Percentiles rank a stretch among this genome's conserved stretches.
Evolutionary conservation across 768 basidiomycete genomes (phyloP).

Genomic region (Fomitopsis pulvina): DNA sequence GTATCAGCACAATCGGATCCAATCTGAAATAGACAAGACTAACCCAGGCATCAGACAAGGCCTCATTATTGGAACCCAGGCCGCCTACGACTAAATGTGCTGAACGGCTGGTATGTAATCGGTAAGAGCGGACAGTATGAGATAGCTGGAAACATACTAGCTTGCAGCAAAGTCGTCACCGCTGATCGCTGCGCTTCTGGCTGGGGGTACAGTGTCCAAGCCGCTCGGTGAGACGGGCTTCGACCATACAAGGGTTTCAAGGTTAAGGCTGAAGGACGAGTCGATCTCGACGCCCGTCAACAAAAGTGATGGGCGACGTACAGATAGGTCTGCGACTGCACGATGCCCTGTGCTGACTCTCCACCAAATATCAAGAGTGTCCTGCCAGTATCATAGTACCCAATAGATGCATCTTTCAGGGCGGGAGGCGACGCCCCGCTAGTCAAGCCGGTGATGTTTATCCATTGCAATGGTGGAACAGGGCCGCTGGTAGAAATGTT

Average conservation of each 20-base stretch:
- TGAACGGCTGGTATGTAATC: constrained; percentile 45
- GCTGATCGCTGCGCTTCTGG: constrained; percentile 56
- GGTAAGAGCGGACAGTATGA: constrained; percentile 9
- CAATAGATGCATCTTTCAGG: constrained; percentile 67
- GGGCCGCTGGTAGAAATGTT: constrained; percentile 46
- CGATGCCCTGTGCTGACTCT: constrained; percentile 57
- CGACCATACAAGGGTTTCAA: constrained; percentile 56
- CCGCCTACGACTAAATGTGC: constrained; percentile 75
- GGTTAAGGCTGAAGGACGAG: constrained; percentile 44
- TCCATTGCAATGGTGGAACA: constrained; percentile 62
- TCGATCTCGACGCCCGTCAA: background rate
- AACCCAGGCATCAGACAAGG: constrained; percentile 73
- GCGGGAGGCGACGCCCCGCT: constrained; percentile 53
- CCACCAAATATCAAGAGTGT: constrained; percentile 72
- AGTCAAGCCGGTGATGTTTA: constrained; percentile 55
- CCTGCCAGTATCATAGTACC: constrained; percentile 41
- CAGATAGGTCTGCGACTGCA: constrained; percentile 64
- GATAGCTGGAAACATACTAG: constrained; percentile 49
- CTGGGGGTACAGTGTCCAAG: constrained; percentile 44
- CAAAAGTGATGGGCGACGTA: constrained; percentile 26
- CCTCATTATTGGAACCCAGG: constrained; percentile 42
- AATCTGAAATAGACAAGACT: constrained; percentile 15
- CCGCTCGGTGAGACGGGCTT: constrained; percentile 44
- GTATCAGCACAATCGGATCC: constrained; percentile 7
- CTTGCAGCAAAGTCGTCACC: constrained; percentile 74